Percentiles rank a stretch among this genome's conserved stretches.
Evolutionary conservation across 176 grass and related monocot species (phyloP).

Genomic region (Alloteropsis semialata): DNA sequence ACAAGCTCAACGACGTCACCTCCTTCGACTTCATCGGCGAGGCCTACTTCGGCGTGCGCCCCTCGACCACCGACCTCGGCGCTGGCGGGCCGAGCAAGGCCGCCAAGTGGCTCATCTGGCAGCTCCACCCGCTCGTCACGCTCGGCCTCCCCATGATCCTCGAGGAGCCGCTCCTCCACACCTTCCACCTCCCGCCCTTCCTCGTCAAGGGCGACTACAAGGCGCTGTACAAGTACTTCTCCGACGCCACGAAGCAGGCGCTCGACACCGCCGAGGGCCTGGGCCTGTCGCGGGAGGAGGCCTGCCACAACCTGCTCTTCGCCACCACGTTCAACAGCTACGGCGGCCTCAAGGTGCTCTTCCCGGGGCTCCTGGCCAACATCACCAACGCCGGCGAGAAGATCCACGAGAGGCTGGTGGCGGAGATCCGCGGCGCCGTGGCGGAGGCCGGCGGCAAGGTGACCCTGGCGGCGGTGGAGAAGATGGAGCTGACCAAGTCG

Average conservation of each 20-base stretch:
- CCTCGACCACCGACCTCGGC: constrained; percentile 27
- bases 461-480: constrained; percentile 41
- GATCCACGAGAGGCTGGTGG: constrained; percentile 41
- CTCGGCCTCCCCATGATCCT: constrained; percentile 48
- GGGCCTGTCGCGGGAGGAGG: constrained; percentile 55
- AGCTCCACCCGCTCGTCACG: constrained; percentile 53
- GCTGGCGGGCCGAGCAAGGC: constrained; percentile 30
- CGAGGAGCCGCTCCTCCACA: constrained; percentile 72
- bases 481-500: constrained; percentile 69
- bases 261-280: constrained; percentile 50
- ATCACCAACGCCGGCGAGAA: constrained; percentile 18
- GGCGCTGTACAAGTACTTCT: constrained; percentile 57
- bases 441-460: constrained; percentile 42
- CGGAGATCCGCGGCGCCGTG: constrained; percentile 49
- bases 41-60: constrained; percentile 61
- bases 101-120: constrained; percentile 58
- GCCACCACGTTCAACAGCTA: constrained; percentile 67
- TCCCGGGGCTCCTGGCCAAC: constrained; percentile 40
- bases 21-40: constrained; percentile 71
- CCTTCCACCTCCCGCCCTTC: constrained; percentile 44
- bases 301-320: constrained; percentile 76
- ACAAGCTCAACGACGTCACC: constrained; percentile 56
- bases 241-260: not conserved
- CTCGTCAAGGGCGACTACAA: constrained; percentile 49
- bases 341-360: constrained; percentile 58